phyloP scores from a whole-genome alignment of 305 asterid species.

The Fraxinus sp. region DNA sequence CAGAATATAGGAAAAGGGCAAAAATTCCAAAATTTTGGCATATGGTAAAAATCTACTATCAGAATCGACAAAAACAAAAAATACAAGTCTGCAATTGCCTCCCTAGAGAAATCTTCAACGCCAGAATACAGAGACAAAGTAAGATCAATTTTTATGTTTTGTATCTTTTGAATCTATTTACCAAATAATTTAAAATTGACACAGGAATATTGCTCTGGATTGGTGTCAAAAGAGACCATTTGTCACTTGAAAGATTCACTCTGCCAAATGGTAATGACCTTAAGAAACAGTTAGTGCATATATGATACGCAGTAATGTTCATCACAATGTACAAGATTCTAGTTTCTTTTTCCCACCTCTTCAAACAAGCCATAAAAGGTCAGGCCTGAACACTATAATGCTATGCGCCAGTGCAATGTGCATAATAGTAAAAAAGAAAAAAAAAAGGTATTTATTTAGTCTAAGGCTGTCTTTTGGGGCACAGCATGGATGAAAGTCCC shows the following conservation, averaged over 20 bases:
- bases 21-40: neutral
- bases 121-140: neutral
- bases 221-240: neutral
- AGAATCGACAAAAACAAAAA: neutral
- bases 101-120: neutral
- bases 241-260: neutral
- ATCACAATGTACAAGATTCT: neutral
- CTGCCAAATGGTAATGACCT: neutral
- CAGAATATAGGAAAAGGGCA: neutral
- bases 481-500: neutral
- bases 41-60: neutral
- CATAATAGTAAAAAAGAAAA: neutral
- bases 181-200: neutral
- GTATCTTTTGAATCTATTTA: neutral
- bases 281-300: neutral
- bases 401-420: neutral
- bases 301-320: neutral
- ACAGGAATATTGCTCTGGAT: neutral
- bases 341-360: neutral
- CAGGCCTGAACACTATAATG: neutral
- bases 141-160: neutral
- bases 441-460: neutral
- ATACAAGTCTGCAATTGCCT: neutral
- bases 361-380: neutral
- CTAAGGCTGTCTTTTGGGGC: neutral